These are phyloP conservation scores for Penicillium argentinense DNA, from an alignment of 495 filamentous ascomycete species.

Conservation along the genomic window DNA sequence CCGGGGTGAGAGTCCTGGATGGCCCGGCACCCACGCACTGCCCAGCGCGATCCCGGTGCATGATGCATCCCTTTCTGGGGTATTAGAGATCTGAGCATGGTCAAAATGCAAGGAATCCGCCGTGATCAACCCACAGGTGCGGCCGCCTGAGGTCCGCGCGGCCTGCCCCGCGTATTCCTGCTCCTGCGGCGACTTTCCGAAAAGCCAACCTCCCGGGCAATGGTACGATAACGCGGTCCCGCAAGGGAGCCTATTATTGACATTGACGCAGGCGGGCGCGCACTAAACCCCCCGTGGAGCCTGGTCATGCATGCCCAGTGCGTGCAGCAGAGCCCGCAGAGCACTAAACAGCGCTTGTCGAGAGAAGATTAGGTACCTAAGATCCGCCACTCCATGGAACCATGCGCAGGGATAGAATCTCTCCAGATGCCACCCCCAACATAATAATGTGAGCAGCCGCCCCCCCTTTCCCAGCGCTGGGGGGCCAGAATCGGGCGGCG, in stretches of 20 bases:
- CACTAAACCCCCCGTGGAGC: neutral
- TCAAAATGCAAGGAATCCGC: neutral
- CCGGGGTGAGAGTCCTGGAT: too few relatives aligned
- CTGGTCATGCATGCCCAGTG: neutral
- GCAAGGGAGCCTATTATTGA: conserved; percentile 3
- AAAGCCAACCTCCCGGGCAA: neutral
- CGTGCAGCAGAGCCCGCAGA: too few relatives aligned
- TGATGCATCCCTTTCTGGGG: too few relatives aligned
- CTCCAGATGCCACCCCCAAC: neutral
- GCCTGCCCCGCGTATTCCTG: neutral
- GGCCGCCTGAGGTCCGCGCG: neutral
- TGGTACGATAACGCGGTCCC: neutral
- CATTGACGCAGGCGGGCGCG: neutral
- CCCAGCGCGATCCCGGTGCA: too few relatives aligned
- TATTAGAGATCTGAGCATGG: conserved; percentile 1
- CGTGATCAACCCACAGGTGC: neutral
- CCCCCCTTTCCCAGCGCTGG: neutral
- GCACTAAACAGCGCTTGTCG: too few relatives aligned
- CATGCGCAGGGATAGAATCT: conserved; percentile 1
- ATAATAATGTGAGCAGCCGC: neutral
- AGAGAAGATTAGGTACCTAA: neutral
- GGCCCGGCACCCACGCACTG: too few relatives aligned
- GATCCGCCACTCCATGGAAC: neutral
- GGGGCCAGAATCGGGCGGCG: conserved; percentile 1
- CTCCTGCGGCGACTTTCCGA: neutral